These are phyloP conservation scores for Alternaria arborescens DNA, from an alignment of 2,329 filamentous ascomycete genomes.

Conservation along the genomic window DNA sequence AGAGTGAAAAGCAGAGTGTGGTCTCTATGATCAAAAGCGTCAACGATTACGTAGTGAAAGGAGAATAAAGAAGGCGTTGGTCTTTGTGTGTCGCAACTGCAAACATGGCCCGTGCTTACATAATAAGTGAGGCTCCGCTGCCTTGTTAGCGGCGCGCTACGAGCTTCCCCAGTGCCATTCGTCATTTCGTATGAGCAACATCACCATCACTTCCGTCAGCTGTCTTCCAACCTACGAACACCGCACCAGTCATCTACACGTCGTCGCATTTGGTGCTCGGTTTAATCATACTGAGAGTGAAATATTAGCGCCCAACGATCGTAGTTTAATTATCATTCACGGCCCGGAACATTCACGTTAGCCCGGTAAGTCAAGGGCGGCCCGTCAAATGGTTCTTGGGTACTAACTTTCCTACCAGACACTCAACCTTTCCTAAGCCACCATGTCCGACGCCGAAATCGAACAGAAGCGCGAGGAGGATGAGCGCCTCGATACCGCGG, in stretches of 20 bases:
- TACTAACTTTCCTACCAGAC: slow-evolving; percentile 1
- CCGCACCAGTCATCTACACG: slow-evolving; percentile 9
- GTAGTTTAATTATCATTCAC: slow-evolving; percentile 4
- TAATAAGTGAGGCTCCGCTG: slow-evolving; percentile 29
- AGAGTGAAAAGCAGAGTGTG: neutral
- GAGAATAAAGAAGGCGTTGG: neutral
- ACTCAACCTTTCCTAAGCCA: slow-evolving; percentile 1
- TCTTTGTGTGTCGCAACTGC: neutral
- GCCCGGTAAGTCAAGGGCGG: slow-evolving; percentile 24
- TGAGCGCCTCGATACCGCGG: slow-evolving; percentile 45
- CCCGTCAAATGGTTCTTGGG: neutral
- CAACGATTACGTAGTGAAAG: neutral
- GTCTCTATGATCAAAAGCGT: neutral
- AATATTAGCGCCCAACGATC: neutral
- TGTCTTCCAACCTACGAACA: slow-evolving; percentile 21
- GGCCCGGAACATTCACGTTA: slow-evolving; percentile 15
- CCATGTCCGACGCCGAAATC: slow-evolving; percentile 44
- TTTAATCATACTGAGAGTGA: neutral
- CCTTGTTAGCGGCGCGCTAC: slow-evolving; percentile 25
- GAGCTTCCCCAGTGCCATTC: slow-evolving; percentile 24
- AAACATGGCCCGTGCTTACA: slow-evolving; percentile 12
- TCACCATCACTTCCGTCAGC: slow-evolving; percentile 22
- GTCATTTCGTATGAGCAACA: slow-evolving; percentile 30
- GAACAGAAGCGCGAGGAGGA: slow-evolving; percentile 44
- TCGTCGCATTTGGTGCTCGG: slow-evolving; percentile 18